A percentile compares a stretch with the other conserved stretches of the same genome.
phyloP scores from a whole-genome alignment of 345 rosid species.

The Salix viminalis region DNA sequence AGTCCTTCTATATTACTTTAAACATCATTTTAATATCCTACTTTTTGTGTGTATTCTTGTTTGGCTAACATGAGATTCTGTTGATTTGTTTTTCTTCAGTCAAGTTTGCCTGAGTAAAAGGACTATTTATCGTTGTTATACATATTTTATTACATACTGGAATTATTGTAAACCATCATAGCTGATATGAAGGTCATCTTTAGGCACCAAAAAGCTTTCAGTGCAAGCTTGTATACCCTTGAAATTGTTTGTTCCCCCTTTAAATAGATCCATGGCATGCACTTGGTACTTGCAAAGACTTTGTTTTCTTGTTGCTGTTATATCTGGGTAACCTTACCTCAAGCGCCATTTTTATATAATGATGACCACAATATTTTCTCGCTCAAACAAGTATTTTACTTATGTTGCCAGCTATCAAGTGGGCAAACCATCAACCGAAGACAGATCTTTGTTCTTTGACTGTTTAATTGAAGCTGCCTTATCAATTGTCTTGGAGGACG shows the following conservation, averaged over 20 bases:
- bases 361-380: background rate
- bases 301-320: background rate
- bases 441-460: constrained; percentile 73
- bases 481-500: constrained; percentile 64
- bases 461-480: constrained; percentile 83
- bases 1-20: background rate
- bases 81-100: background rate
- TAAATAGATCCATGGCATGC: background rate
- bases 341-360: background rate
- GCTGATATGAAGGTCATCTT: background rate
- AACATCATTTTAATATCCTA: background rate
- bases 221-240: background rate
- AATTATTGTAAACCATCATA: background rate
- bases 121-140: background rate
- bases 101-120: background rate
- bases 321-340: too few relatives aligned
- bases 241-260: background rate
- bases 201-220: background rate
- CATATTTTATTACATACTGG: background rate
- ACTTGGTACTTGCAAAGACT: background rate
- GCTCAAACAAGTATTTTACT: constrained; percentile 13
- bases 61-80: background rate
- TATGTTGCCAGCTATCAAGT: constrained; percentile 66
- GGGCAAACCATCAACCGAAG: constrained; percentile 67
- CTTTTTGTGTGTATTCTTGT: background rate